These are phyloP conservation scores for Physcomitrellopsis africana DNA, from an alignment of 225 moss, liverwort and hornwort species.

Conservation along the genomic window DNA sequence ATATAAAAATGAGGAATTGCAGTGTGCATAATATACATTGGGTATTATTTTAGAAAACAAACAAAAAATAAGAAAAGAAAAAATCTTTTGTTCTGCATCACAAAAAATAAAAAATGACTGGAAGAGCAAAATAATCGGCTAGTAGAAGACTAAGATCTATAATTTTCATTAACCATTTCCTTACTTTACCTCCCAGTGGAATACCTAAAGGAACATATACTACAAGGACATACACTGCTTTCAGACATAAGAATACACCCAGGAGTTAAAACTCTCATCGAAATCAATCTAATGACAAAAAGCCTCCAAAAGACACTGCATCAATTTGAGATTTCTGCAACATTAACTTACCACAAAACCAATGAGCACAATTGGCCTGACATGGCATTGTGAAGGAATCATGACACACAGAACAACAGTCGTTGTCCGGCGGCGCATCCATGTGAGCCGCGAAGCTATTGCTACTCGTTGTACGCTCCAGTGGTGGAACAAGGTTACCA, in stretches of 20 bases:
- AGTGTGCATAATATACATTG: too few species aligned
- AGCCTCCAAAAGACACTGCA: not conserved
- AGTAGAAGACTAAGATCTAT: not conserved
- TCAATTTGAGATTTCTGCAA: not conserved
- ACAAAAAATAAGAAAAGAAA: too few species aligned
- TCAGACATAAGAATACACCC: not conserved
- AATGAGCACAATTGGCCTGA: constrained; percentile 97
- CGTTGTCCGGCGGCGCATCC: constrained; percentile 90
- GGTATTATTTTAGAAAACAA: not conserved
- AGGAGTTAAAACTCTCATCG: not conserved
- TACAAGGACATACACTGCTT: not conserved
- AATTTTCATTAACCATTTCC: too few species aligned
- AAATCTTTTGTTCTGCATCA: too few species aligned
- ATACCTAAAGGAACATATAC: not conserved
- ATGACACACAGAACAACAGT: constrained; percentile 93
- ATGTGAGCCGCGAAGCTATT: constrained; percentile 62
- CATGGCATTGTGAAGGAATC: constrained; percentile 86
- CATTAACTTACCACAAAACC: constrained; percentile 81
- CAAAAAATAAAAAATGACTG: not conserved
- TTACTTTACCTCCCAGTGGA: not conserved
- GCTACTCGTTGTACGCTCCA: constrained; percentile 48
- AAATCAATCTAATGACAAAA: not conserved
- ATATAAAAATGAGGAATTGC: constrained; percentile 20
- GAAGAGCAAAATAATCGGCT: not conserved
- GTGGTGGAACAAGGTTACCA: constrained; percentile 43